Evolutionary conservation across 108 stramenopile genomes (phyloP).

Genomic region (Cyclostephanos tholiformis): DNA sequence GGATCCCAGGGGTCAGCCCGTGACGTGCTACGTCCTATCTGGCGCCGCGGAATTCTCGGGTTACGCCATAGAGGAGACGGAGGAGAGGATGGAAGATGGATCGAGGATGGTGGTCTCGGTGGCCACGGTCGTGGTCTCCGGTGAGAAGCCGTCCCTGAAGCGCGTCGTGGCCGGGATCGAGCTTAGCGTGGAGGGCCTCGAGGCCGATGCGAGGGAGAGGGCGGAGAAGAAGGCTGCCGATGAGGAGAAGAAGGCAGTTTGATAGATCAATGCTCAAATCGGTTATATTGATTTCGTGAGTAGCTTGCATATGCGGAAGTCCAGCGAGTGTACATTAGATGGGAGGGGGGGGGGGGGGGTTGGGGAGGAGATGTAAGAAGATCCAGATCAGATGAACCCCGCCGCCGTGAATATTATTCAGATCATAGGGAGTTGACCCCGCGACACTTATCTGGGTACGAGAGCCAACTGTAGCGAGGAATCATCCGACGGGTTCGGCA

Average conservation of each 20-base stretch:
- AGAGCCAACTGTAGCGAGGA: no score
- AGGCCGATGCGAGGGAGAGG: conserved; percentile 76
- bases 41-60: conserved; percentile 71
- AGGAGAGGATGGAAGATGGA: conserved; percentile 55
- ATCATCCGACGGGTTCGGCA: no score
- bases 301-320: background rate
- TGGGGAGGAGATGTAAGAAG: background rate
- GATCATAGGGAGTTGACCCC: no score
- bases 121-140: conserved; percentile 76
- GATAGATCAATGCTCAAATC: background rate
- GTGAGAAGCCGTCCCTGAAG: conserved; percentile 59
- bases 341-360: background rate
- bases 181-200: conserved; percentile 77
- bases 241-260: conserved; percentile 20
- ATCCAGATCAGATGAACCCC: background rate
- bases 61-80: conserved; percentile 87
- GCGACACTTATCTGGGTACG: no score
- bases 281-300: background rate
- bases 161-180: conserved; percentile 81
- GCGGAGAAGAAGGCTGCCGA: conserved; percentile 65
- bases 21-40: conserved; percentile 79
- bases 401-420: no score
- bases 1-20: conserved; percentile 63
- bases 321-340: conserved; percentile 4
- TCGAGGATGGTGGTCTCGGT: conserved; percentile 75